phyloP scores from a whole-genome alignment of 306 rosid species.

The Trifolium fragiferum region DNA sequence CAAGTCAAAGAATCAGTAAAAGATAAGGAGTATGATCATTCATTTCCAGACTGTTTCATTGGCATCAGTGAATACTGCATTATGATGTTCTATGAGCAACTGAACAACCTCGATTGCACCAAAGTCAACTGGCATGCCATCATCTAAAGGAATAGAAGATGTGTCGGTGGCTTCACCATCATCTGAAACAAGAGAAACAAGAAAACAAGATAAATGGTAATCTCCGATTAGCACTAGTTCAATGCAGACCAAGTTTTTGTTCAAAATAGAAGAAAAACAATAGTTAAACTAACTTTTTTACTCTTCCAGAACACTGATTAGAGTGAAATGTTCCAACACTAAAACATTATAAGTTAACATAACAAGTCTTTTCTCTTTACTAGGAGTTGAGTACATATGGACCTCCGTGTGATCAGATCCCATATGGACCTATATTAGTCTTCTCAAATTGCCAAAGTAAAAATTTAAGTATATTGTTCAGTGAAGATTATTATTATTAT shows the following conservation, averaged over 20 bases:
- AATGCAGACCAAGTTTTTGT: slow-evolving; percentile 1
- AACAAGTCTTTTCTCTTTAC: neutral
- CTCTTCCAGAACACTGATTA: slow-evolving; percentile 10
- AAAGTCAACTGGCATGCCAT: slow-evolving; percentile 76
- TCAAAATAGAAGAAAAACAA: slow-evolving; percentile 11
- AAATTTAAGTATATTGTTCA: neutral
- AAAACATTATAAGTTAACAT: neutral
- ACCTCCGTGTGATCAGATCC: slow-evolving; percentile 7
- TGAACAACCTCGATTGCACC: slow-evolving; percentile 93
- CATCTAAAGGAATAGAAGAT: slow-evolving; percentile 97
- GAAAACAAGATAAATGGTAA: slow-evolving; percentile 4
- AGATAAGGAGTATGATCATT: slow-evolving; percentile 10
- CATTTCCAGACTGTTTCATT: slow-evolving; percentile 95
- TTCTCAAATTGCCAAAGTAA: neutral
- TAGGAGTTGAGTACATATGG: neutral
- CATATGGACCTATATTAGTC: slow-evolving; percentile 13
- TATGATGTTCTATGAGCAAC: slow-evolving; percentile 93
- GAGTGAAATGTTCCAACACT: slow-evolving; percentile 17
- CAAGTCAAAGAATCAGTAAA: slow-evolving; percentile 36
- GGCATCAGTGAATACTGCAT: slow-evolving; percentile 92
- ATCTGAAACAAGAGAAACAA: slow-evolving; percentile 52
- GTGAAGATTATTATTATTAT: neutral
- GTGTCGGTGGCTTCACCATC: slow-evolving; percentile 69
- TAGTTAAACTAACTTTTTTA: neutral
- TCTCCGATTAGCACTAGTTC: slow-evolving; percentile 30